phyloP scores from a whole-genome alignment of 73 alveolate genomes.

The Loxodes magnus region DNA sequence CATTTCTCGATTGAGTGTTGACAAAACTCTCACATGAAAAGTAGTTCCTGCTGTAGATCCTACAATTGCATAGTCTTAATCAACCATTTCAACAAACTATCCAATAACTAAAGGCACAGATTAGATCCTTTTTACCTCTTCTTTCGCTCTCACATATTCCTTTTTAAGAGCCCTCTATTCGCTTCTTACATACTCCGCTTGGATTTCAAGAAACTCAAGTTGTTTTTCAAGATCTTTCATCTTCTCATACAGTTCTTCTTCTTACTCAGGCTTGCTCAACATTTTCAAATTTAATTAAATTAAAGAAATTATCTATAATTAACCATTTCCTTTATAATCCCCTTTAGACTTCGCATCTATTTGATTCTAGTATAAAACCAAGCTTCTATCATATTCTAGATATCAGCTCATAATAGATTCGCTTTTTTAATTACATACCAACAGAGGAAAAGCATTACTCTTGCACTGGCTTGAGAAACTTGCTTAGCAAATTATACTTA shows the following conservation, averaged over 20 bases:
- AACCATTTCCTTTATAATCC: no score
- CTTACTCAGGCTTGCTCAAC: slow-evolving; percentile 17
- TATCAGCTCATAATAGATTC: no score
- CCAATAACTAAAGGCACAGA: slow-evolving; percentile 91
- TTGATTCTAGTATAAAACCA: no score
- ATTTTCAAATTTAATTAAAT: no score
- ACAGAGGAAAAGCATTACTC: no score
- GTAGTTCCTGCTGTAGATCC: slow-evolving; percentile 92
- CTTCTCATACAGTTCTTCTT: slow-evolving; percentile 80
- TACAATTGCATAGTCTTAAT: slow-evolving; percentile 95
- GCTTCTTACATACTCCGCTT: slow-evolving; percentile 94
- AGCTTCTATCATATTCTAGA: no score
- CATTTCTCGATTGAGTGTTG: slow-evolving; percentile 96
- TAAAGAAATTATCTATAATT: no score
- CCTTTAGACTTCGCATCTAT: no score
- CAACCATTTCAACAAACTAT: slow-evolving; percentile 97
- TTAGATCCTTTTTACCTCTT: slow-evolving; percentile 88
- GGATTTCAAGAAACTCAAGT: slow-evolving; percentile 88
- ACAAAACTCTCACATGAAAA: slow-evolving; percentile 91
- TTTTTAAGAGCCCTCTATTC: slow-evolving; percentile 94
- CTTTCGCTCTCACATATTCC: slow-evolving; percentile 93
- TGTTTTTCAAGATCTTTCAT: slow-evolving; percentile 91
- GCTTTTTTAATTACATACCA: no score
- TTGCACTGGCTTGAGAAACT: no score
- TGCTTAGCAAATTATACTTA: slow-evolving; percentile 1